Evolutionary conservation across 352 stramenopile species (phyloP).

Genomic region (Lagenidium giganteum): DNA sequence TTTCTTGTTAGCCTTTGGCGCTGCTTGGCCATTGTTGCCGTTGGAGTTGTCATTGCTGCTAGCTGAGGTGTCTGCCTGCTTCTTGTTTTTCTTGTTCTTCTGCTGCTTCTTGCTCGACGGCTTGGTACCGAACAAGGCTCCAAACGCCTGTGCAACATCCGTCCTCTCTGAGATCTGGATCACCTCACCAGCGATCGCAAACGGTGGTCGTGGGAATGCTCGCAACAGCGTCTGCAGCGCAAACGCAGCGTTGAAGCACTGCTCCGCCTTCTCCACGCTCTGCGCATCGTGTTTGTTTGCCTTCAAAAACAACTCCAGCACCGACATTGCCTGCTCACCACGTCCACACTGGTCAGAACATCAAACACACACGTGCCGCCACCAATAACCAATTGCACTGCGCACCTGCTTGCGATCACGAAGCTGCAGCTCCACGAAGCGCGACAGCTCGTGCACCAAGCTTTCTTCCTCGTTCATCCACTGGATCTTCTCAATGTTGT

Average conservation of each 20-base stretch:
- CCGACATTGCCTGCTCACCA: conserved; percentile 27
- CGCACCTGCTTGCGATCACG: conserved; percentile 36
- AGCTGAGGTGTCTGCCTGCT: conserved; percentile 4
- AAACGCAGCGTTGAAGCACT: conserved; percentile 78
- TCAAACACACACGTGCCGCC: too few relatives aligned
- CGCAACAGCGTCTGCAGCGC: conserved; percentile 68
- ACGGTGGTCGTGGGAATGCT: conserved; percentile 48
- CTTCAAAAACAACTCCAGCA: conserved; percentile 52
- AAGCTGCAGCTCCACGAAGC: conserved; percentile 72
- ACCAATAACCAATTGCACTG: not conserved
- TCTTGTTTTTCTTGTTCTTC: conserved; percentile 17
- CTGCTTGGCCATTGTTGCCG: conserved; percentile 30
- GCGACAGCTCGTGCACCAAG: conserved; percentile 63
- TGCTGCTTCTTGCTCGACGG: conserved; percentile 26
- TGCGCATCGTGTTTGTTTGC: conserved; percentile 43
- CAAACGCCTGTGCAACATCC: conserved; percentile 35
- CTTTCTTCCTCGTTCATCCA: conserved; percentile 62
- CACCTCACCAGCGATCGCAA: conserved; percentile 38
- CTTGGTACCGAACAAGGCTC: conserved; percentile 36
- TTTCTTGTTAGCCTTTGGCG: conserved; percentile 24
- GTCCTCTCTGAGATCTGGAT: conserved; percentile 41
- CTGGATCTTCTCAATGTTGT: conserved; percentile 50
- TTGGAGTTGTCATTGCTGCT: conserved; percentile 12
- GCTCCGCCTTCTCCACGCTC: conserved; percentile 36
- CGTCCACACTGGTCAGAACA: too few relatives aligned